Evolutionary conservation across 495 filamentous ascomycete genomes (phyloP).

Genomic region (Daldinia childiae): DNA sequence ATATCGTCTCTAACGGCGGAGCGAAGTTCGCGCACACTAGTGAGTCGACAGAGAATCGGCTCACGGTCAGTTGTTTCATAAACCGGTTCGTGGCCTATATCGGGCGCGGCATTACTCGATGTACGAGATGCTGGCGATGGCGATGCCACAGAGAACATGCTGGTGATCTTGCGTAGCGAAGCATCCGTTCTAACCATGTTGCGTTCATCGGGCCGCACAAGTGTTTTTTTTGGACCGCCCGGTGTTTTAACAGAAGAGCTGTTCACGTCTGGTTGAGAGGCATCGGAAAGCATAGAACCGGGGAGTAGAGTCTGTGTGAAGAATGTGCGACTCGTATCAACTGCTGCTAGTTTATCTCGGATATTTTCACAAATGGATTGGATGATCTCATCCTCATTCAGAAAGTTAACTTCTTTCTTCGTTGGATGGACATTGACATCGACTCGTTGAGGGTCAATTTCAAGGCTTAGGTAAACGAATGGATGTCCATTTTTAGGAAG

Average conservation of each 20-base stretch:
- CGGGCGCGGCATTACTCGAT: constrained; percentile 38
- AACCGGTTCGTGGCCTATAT: constrained; percentile 59
- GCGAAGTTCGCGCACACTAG: constrained; percentile 85
- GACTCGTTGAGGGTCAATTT: constrained; percentile 91
- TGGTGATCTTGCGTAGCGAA: constrained; percentile 91
- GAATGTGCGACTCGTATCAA: constrained; percentile 95
- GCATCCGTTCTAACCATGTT: constrained; percentile 92
- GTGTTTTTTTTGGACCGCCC: constrained; percentile 49
- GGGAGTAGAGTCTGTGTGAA: constrained; percentile 91
- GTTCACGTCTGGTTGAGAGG: constrained; percentile 45
- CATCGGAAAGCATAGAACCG: constrained; percentile 59
- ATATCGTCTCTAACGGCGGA: constrained; percentile 81
- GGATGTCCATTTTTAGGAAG: constrained; percentile 96
- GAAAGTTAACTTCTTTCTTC: constrained; percentile 96
- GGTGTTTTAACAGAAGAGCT: constrained; percentile 52
- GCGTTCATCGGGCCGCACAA: constrained; percentile 79
- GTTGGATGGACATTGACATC: constrained; percentile 99
- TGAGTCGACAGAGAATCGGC: constrained; percentile 70
- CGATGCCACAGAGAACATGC: constrained; percentile 75
- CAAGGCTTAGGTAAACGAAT: constrained; percentile 90
- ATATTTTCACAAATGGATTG: constrained; percentile 87
- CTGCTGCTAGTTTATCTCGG: constrained; percentile 79
- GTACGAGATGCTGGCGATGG: constrained; percentile 27
- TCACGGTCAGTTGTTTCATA: constrained; percentile 79
- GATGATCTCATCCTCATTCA: constrained; percentile 97